Evolutionary conservation across 108 stramenopile genomes (phyloP).

Genomic region (Schizochytrium sp.): DNA sequence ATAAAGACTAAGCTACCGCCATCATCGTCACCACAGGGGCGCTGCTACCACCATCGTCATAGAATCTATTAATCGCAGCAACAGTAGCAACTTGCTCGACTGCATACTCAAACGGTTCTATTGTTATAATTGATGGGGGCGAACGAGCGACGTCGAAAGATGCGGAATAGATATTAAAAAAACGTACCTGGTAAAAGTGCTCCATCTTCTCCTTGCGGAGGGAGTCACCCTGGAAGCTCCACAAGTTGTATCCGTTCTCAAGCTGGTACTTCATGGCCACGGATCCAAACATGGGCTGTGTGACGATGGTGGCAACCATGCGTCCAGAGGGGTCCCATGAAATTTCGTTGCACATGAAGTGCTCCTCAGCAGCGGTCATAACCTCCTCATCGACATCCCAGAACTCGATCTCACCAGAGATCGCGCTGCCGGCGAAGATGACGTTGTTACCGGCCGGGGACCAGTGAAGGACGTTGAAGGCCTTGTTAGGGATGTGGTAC

Average conservation of each 20-base stretch:
- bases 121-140: no score
- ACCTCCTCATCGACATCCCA: constrained; percentile 77
- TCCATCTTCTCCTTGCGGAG: constrained; percentile 66
- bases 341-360: constrained; percentile 73
- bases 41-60: no score
- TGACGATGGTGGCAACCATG: constrained; percentile 72
- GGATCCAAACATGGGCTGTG: constrained; percentile 73
- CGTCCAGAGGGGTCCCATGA: constrained; percentile 80
- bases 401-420: constrained; percentile 69
- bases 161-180: not conserved
- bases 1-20: no score
- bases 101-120: no score
- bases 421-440: constrained; percentile 70
- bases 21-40: no score
- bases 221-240: constrained; percentile 71
- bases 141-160: no score
- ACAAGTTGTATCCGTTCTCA: constrained; percentile 75
- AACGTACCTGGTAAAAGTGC: constrained; percentile 71
- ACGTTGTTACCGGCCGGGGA: constrained; percentile 74
- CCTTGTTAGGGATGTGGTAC: constrained; percentile 65
- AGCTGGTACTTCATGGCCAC: constrained; percentile 66
- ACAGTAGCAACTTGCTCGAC: no score
- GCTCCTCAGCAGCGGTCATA: constrained; percentile 67
- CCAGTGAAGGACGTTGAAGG: constrained; percentile 73
- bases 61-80: no score